Evolutionary conservation across 2,329 filamentous ascomycete genomes (phyloP).

Genomic region (Trichophyton mentagrophytes): DNA sequence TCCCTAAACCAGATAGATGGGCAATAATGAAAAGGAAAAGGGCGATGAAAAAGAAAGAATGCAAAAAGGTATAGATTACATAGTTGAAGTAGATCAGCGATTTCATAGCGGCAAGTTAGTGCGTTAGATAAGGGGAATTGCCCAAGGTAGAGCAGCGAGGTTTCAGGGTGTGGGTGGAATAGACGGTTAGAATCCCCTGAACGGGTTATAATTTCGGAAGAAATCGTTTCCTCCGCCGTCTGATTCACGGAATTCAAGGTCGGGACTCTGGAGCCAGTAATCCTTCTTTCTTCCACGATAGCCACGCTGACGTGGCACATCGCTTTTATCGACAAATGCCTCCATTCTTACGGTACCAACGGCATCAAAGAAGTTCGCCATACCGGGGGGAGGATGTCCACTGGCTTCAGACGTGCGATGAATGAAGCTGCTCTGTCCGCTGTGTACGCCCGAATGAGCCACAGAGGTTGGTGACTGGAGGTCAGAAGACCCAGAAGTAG

Average conservation of each 20-base stretch:
- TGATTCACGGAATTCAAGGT: slow-evolving; percentile 22
- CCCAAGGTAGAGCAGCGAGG: neutral
- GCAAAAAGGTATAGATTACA: neutral
- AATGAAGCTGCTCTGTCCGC: slow-evolving; percentile 34
- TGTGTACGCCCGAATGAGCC: slow-evolving; percentile 19
- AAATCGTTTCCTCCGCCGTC: slow-evolving; percentile 29
- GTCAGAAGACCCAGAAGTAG: slow-evolving; percentile 49
- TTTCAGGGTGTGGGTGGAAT: neutral
- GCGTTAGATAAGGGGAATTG: neutral
- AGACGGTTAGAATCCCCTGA: slow-evolving; percentile 32
- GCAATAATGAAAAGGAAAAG: neutral
- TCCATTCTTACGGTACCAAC: slow-evolving; percentile 93
- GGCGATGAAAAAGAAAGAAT: neutral
- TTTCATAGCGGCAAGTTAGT: neutral
- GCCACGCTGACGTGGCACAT: slow-evolving; percentile 19
- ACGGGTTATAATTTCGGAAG: slow-evolving; percentile 34
- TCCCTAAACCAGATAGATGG: neutral
- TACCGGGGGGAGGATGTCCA: slow-evolving; percentile 30
- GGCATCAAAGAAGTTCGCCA: slow-evolving; percentile 62
- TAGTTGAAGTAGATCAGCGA: neutral
- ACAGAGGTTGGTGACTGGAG: slow-evolving; percentile 33
- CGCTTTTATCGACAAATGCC: slow-evolving; percentile 62
- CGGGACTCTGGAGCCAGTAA: slow-evolving; percentile 22
- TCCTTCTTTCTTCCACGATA: slow-evolving; percentile 20
- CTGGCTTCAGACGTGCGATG: slow-evolving; percentile 41